These are phyloP conservation scores for Penicillium aurantiogriseum DNA, from an alignment of 2,329 filamentous ascomycete genomes.

Conservation along the genomic window DNA sequence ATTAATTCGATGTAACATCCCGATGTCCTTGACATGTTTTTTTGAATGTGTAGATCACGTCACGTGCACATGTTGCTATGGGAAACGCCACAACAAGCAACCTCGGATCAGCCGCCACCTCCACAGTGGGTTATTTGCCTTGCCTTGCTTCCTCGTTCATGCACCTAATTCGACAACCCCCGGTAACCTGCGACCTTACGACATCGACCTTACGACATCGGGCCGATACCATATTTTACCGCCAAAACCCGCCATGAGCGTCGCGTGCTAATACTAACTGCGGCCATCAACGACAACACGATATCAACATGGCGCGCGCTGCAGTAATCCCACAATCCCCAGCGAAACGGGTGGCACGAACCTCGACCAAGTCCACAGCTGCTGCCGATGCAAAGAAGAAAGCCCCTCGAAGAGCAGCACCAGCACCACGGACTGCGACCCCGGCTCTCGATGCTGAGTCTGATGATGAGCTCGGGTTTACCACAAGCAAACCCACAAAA, in stretches of 20 bases:
- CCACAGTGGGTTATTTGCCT: slow-evolving; percentile 11
- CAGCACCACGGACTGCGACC: slow-evolving; percentile 1
- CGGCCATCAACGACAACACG: slow-evolving; percentile 7
- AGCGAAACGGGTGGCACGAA: slow-evolving; percentile 18
- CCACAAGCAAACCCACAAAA: slow-evolving; percentile 16
- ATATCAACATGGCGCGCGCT: slow-evolving; percentile 23
- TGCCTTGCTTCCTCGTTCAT: slow-evolving; percentile 10
- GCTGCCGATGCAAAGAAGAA: slow-evolving; percentile 16
- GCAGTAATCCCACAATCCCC: slow-evolving; percentile 25
- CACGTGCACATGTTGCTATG: slow-evolving; percentile 15
- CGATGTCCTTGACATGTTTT: background rate
- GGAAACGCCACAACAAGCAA: slow-evolving; percentile 21
- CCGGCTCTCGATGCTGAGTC: slow-evolving; percentile 13
- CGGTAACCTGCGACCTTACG: background rate
- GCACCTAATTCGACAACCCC: slow-evolving; percentile 9
- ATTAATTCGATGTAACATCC: background rate
- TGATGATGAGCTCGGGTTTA: slow-evolving; percentile 23
- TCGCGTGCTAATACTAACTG: slow-evolving; percentile 1
- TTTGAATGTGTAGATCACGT: background rate
- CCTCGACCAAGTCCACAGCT: slow-evolving; percentile 17
- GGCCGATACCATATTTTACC: slow-evolving; percentile 7
- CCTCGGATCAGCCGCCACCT: slow-evolving; percentile 9
- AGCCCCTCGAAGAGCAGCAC: background rate
- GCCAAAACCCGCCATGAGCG: slow-evolving; percentile 19
- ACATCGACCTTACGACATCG: background rate